Conservation (phyloP, 495 filamentous ascomycete genomes). For the Penicillium angulare region DNA sequence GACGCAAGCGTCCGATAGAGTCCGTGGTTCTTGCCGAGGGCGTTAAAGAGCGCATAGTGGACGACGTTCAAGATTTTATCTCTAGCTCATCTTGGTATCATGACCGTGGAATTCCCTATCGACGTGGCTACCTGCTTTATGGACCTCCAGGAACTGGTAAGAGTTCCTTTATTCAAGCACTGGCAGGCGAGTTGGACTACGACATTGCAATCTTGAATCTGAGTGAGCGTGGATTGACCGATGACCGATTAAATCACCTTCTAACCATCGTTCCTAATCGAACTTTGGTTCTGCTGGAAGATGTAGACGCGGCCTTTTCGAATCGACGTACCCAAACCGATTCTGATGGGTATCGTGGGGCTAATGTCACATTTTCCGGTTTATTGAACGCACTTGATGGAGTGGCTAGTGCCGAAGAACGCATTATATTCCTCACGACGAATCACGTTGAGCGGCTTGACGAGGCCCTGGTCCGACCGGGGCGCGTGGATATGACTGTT, state of each 20-base stretch:
- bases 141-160: constrained; percentile 95
- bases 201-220: constrained; percentile 93
- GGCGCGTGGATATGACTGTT: constrained; percentile 90
- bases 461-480: constrained; percentile 83
- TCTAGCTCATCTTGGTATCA: constrained; percentile 81
- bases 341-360: constrained; percentile 81
- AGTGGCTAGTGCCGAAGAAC: constrained; percentile 90
- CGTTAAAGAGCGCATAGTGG: constrained; percentile 79
- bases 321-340: constrained; percentile 72
- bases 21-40: constrained; percentile 87
- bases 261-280: constrained; percentile 83
- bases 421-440: constrained; percentile 91
- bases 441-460: constrained; percentile 91
- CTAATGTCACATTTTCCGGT: constrained; percentile 93
- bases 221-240: constrained; percentile 88
- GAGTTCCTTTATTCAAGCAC: constrained; percentile 92
- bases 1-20: constrained; percentile 80
- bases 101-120: constrained; percentile 92
- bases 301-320: constrained; percentile 89
- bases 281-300: constrained; percentile 85
- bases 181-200: constrained; percentile 90
- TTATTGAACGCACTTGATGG: constrained; percentile 92
- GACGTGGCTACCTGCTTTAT: constrained; percentile 89
- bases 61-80: constrained; percentile 83
- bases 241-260: constrained; percentile 86